A percentile compares a stretch with the other conserved stretches of the same genome.
These are phyloP conservation scores for Colletotrichum trifolii DNA, from an alignment of 2,329 filamentous ascomycete genomes.

Conservation along the genomic window DNA sequence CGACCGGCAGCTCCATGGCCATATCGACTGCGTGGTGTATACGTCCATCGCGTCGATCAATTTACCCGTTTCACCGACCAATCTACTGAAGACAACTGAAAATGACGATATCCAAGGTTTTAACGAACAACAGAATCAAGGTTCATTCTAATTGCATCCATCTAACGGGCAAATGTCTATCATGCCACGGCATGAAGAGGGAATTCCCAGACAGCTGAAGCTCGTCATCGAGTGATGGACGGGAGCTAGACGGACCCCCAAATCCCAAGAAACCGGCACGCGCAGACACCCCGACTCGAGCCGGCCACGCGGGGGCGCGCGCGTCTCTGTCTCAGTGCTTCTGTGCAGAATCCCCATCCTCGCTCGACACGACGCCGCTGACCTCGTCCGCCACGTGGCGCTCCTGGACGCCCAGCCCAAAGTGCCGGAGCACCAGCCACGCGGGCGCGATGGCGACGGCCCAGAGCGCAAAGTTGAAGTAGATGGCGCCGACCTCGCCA, in stretches of 20 bases:
- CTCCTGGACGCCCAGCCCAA: slow-evolving; percentile 50
- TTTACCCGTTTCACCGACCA: not conserved
- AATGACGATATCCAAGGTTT: not conserved
- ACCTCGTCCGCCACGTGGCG: slow-evolving; percentile 5
- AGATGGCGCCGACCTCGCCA: slow-evolving; percentile 73
- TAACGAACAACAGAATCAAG: not conserved
- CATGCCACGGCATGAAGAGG: no score
- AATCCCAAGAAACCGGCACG: not conserved
- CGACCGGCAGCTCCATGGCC: not conserved
- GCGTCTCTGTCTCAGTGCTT: slow-evolving; percentile 17
- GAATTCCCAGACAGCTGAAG: no score
- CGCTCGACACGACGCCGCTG: slow-evolving; percentile 25
- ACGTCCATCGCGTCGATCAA: not conserved
- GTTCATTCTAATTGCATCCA: not conserved
- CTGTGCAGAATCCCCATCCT: slow-evolving; percentile 33
- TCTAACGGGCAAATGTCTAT: not conserved
- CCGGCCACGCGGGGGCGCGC: not conserved
- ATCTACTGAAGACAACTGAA: no score
- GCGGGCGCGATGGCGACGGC: slow-evolving; percentile 71
- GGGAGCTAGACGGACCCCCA: not conserved
- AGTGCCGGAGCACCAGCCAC: slow-evolving; percentile 72
- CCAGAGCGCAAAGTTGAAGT: slow-evolving; percentile 79
- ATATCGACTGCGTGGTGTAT: no score
- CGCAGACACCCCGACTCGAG: not conserved
- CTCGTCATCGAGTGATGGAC: not conserved